Percentiles rank a stretch among this genome's conserved stretches.
These are phyloP conservation scores for Wickerhamiella galacta DNA, from an alignment of 805 yeast genomes.

Conservation along the genomic window DNA sequence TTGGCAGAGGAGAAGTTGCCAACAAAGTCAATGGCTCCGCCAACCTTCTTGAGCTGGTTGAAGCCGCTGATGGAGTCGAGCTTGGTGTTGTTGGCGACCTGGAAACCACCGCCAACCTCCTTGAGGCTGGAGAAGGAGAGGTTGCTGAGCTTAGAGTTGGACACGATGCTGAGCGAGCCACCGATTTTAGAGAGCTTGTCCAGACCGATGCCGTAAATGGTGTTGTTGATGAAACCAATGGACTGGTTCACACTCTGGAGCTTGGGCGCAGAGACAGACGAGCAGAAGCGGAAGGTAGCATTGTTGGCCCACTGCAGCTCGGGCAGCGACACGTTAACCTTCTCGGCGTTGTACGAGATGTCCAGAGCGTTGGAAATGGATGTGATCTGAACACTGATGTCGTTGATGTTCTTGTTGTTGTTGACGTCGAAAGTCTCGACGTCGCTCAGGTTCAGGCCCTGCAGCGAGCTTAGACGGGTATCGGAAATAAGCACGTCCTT, in stretches of 20 bases:
- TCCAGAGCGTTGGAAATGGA: slow-evolving; percentile 59
- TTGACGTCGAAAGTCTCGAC: slow-evolving; percentile 42
- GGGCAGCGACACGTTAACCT: slow-evolving; percentile 37
- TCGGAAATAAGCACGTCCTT: slow-evolving; percentile 37
- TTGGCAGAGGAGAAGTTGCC: slow-evolving; percentile 76
- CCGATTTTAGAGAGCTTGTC: slow-evolving; percentile 48
- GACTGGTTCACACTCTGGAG: slow-evolving; percentile 65
- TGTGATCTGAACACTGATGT: slow-evolving; percentile 50
- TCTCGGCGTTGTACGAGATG: slow-evolving; percentile 72
- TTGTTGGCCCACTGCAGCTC: slow-evolving; percentile 72
- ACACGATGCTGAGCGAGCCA: slow-evolving; percentile 57
- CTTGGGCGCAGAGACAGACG: slow-evolving; percentile 52
- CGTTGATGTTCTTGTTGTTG: slow-evolving; percentile 67
- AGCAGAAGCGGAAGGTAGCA: slow-evolving; percentile 67
- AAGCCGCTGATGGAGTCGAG: slow-evolving; percentile 55
- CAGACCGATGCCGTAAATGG: slow-evolving; percentile 27
- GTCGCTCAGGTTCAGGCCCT: slow-evolving; percentile 24
- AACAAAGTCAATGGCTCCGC: slow-evolving; percentile 70
- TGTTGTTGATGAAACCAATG: slow-evolving; percentile 60
- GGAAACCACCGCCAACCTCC: slow-evolving; percentile 83
- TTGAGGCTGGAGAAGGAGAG: slow-evolving; percentile 55
- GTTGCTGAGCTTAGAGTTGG: slow-evolving; percentile 56
- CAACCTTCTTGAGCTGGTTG: slow-evolving; percentile 52
- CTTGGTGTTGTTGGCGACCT: slow-evolving; percentile 66
- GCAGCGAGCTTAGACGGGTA: slow-evolving; percentile 25